These are phyloP conservation scores for Canna indica DNA, from an alignment of 176 grass and related monocot genomes.

Conservation along the genomic window DNA sequence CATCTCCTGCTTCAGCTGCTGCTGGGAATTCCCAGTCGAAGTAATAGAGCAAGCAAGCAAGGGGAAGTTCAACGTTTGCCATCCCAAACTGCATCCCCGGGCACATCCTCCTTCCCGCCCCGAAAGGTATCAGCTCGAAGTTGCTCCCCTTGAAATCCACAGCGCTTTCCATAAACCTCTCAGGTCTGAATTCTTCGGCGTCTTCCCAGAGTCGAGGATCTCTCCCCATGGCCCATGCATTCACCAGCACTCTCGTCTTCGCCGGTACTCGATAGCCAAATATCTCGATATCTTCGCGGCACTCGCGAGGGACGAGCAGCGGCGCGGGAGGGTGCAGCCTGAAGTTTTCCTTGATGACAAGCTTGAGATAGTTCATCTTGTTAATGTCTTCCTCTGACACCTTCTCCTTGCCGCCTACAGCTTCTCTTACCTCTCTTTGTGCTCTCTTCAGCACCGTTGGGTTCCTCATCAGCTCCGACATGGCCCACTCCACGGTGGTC, in stretches of 20 bases:
- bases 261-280: neutral
- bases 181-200: conserved; percentile 5
- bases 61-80: conserved; percentile 8
- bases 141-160: conserved; percentile 10
- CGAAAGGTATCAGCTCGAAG: conserved; percentile 30
- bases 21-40: conserved; percentile 20
- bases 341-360: neutral
- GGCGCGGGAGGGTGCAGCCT: neutral
- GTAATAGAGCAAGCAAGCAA: conserved; percentile 14
- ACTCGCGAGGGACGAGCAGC: neutral
- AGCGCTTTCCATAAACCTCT: conserved; percentile 5
- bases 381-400: neutral
- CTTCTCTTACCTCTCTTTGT: neutral
- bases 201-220: neutral
- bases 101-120: conserved; percentile 19
- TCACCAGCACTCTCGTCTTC: neutral
- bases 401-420: neutral
- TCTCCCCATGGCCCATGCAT: neutral
- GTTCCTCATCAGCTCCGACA: conserved; percentile 24
- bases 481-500: conserved; percentile 15
- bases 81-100: conserved; percentile 21
- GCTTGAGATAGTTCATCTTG: neutral
- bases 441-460: conserved; percentile 16
- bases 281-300: neutral
- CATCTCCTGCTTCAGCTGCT: neutral